Evolutionary conservation across 352 stramenopile genomes (phyloP).

Genomic region (Blastocystis sp.): DNA sequence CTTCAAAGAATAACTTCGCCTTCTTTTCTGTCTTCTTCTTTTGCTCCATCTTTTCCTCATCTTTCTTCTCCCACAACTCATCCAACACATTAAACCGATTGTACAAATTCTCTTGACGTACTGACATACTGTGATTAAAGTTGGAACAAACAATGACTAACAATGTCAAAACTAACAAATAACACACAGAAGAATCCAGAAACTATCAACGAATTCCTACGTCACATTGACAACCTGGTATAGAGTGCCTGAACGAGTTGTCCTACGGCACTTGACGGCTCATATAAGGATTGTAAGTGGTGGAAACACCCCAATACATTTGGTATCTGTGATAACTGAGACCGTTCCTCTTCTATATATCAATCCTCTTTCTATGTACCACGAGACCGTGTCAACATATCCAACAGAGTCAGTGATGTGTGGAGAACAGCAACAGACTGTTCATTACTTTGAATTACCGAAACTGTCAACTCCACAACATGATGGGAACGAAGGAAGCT

Average conservation of each 20-base stretch:
- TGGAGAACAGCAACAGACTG: background rate
- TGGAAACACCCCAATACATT: background rate
- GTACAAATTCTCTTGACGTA: background rate
- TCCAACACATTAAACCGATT: constrained; percentile 40
- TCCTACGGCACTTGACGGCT: background rate
- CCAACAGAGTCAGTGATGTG: background rate
- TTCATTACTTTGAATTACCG: background rate
- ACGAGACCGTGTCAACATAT: background rate
- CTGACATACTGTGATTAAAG: background rate
- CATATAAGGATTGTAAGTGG: background rate
- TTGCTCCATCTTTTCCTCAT: background rate
- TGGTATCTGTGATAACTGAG: background rate
- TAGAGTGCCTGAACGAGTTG: too few species aligned
- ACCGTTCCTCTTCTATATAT: background rate
- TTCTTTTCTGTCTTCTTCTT: constrained; percentile 54
- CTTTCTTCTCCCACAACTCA: constrained; percentile 33
- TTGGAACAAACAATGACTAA: background rate
- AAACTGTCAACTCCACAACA: background rate
- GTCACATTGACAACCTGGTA: too few species aligned
- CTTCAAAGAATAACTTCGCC: background rate
- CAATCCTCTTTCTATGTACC: background rate
- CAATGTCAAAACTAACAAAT: too few species aligned
- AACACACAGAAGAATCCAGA: too few species aligned
- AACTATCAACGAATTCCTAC: too few species aligned
- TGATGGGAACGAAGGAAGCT: background rate